These are phyloP conservation scores for Neofusicoccum sp. DNA, from an alignment of 2,329 filamentous ascomycete genomes.

Conservation along the genomic window DNA sequence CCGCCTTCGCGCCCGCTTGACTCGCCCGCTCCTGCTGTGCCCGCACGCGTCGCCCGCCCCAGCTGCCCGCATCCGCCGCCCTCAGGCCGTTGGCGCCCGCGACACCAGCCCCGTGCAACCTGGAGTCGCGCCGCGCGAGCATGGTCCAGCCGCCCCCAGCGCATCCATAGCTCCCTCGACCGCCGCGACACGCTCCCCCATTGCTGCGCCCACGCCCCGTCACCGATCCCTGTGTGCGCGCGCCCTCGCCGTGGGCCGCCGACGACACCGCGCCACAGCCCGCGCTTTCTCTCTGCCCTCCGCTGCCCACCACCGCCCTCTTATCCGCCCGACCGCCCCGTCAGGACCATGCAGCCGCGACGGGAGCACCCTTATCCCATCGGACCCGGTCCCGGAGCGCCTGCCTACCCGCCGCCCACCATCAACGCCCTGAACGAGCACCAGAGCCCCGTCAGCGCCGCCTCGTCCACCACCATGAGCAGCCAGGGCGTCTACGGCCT, in stretches of 20 bases:
- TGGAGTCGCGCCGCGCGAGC: not conserved
- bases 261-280: not conserved
- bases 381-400: conserved; percentile 7
- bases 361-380: conserved; percentile 15
- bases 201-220: not conserved
- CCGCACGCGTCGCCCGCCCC: not conserved
- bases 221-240: not conserved
- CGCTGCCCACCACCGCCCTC: not conserved
- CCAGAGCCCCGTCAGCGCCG: not conserved
- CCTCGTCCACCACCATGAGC: conserved; percentile 13
- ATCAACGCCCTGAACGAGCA: conserved; percentile 11
- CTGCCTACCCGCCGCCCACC: conserved; percentile 5
- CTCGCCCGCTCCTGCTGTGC: not conserved
- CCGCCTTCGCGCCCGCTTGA: conserved; percentile 5
- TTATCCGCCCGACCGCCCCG: conserved; percentile 1
- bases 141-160: no score
- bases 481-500: conserved; percentile 16
- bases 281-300: not conserved
- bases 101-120: not conserved
- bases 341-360: conserved; percentile 15
- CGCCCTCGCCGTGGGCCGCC: not conserved
- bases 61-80: not conserved
- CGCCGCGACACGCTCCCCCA: not conserved
- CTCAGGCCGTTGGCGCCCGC: conserved; percentile 2
- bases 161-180: not conserved